Evolutionary conservation across 2,329 filamentous ascomycete species (phyloP).

Genomic region (Exophiala oligosperma): DNA sequence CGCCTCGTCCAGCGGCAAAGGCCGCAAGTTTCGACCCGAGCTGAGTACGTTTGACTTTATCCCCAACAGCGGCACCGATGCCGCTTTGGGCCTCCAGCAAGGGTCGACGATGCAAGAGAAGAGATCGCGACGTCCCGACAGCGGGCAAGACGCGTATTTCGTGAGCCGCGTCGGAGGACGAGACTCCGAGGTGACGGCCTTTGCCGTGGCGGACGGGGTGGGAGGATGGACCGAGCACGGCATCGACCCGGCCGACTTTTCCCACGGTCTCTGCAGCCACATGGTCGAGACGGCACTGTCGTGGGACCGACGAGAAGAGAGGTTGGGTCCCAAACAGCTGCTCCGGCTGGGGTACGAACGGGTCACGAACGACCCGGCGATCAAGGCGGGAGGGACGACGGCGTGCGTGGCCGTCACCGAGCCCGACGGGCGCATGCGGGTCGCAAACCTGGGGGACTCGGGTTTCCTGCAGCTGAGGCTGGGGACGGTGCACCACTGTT

Average conservation of each 20-base stretch:
- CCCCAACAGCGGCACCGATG: conserved; percentile 41
- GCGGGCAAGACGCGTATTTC: conserved; percentile 96
- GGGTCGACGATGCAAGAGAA: conserved; percentile 52
- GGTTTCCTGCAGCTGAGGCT: conserved; percentile 85
- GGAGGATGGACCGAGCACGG: conserved; percentile 93
- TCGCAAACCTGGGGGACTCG: conserved; percentile 94
- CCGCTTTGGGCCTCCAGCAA: conserved; percentile 38
- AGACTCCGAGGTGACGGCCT: conserved; percentile 68
- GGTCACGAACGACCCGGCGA: conserved; percentile 70
- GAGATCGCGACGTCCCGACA: conserved; percentile 67
- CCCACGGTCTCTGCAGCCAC: conserved; percentile 87
- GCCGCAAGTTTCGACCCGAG: conserved; percentile 65
- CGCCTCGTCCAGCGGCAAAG: conserved; percentile 74
- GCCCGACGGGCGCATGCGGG: conserved; percentile 72
- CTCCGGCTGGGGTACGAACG: conserved; percentile 84
- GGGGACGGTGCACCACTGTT: conserved; percentile 81
- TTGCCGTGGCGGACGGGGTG: conserved; percentile 91
- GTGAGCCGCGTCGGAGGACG: conserved; percentile 77
- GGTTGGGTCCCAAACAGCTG: conserved; percentile 62
- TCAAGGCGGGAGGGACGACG: conserved; percentile 85
- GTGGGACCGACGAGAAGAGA: conserved; percentile 42
- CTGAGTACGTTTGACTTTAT: conserved; percentile 73
- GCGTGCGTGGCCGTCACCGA: conserved; percentile 81
- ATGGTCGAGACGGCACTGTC: conserved; percentile 77
- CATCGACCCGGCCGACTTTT: conserved; percentile 92